Conservation (phyloP, 2,329 filamentous ascomycete species). For the Aureobasidium sp. region DNA sequence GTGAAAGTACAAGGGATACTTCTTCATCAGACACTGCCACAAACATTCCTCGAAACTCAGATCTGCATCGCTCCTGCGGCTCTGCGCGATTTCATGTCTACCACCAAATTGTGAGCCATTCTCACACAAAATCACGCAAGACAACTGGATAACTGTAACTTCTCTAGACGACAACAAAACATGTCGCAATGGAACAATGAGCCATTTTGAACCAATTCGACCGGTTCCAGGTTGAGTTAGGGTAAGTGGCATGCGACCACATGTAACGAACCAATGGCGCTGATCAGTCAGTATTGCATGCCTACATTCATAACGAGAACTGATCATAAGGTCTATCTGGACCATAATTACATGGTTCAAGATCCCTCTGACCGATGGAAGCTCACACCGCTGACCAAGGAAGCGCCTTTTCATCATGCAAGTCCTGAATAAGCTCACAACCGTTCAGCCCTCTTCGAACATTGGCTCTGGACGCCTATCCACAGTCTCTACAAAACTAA, state of each 20-base stretch:
- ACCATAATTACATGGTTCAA: not conserved
- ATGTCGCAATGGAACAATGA: not conserved
- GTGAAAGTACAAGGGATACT: not conserved
- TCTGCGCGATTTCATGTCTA: conserved; percentile 7
- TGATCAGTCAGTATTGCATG: not conserved
- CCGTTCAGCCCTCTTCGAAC: not conserved
- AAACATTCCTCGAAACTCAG: conserved; percentile 4
- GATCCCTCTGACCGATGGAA: not conserved
- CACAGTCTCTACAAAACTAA: no score
- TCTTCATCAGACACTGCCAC: not conserved
- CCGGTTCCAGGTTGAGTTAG: not conserved
- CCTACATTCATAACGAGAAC: not conserved
- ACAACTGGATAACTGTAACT: not conserved
- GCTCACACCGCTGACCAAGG: not conserved
- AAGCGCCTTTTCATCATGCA: not conserved
- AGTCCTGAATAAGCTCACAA: not conserved
- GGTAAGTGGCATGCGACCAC: not conserved
- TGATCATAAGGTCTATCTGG: not conserved
- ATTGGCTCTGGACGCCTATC: no score
- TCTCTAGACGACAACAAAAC: not conserved
- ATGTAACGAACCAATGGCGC: not conserved
- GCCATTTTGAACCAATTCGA: conserved; percentile 1
- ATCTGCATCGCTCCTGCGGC: conserved; percentile 5
- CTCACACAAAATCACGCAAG: conserved; percentile 12
- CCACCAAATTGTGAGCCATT: conserved; percentile 10